phyloP scores from a whole-genome alignment of 345 rosid genomes.

The Melaleuca quinquenervia region DNA sequence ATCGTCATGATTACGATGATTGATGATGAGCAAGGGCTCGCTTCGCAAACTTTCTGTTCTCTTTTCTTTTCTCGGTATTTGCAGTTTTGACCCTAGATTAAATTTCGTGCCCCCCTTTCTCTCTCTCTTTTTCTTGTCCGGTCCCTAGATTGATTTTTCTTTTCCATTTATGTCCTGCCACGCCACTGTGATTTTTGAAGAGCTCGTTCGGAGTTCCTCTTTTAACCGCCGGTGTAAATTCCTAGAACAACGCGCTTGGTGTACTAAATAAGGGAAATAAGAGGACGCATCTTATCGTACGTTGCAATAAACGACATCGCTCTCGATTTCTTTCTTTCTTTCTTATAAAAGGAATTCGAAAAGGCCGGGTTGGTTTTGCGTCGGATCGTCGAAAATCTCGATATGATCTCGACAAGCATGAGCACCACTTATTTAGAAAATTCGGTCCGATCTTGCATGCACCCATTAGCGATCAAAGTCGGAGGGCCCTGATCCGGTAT shows the following conservation, averaged over 20 bases:
- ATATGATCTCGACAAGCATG: neutral
- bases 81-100: neutral
- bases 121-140: neutral
- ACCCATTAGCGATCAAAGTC: too few relatives aligned
- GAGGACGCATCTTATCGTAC: neutral
- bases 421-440: too few relatives aligned
- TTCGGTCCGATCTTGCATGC: too few relatives aligned
- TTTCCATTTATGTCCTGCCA: neutral
- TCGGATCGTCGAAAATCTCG: neutral
- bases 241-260: neutral
- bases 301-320: neutral
- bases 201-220: neutral
- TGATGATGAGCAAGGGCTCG: neutral
- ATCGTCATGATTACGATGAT: neutral
- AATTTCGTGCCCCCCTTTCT: neutral
- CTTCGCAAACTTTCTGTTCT: neutral
- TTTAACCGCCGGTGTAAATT: neutral
- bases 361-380: neutral
- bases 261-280: neutral
- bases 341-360: neutral
- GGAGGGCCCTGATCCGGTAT: too few relatives aligned
- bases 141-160: neutral
- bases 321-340: neutral
- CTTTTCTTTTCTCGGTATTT: neutral
- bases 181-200: neutral